Conservation (phyloP, 768 basidiomycete species). For the Exsudoporus frostii region DNA sequence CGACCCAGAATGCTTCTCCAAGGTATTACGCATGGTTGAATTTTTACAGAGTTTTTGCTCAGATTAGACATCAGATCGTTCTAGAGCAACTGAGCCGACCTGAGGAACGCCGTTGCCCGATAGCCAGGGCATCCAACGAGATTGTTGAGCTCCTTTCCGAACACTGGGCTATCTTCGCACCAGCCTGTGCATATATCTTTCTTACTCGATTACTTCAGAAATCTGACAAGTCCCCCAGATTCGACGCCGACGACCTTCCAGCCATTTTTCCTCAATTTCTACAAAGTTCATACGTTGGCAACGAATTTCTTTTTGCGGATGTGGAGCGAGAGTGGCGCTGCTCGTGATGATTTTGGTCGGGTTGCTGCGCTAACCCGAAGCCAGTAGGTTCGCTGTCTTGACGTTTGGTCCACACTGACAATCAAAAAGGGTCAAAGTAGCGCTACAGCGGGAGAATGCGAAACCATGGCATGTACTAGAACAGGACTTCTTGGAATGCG, state of each 20-base stretch:
- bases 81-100: conserved; percentile 78
- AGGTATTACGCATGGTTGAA: conserved; percentile 39
- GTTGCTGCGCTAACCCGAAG: conserved; percentile 75
- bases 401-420: not conserved
- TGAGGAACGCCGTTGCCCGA: conserved; percentile 71
- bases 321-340: conserved; percentile 87
- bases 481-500: conserved; percentile 72
- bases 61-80: conserved; percentile 50
- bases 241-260: conserved; percentile 79
- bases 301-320: conserved; percentile 87
- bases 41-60: not conserved
- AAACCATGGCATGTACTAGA: conserved; percentile 85
- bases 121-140: conserved; percentile 81
- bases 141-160: conserved; percentile 81
- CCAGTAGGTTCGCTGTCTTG: conserved; percentile 56
- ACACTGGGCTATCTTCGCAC: conserved; percentile 82
- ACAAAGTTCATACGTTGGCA: conserved; percentile 75
- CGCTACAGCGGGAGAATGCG: conserved; percentile 67
- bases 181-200: conserved; percentile 59
- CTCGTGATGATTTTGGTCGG: conserved; percentile 70
- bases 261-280: conserved; percentile 85
- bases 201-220: not conserved
- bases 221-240: conserved; percentile 36
- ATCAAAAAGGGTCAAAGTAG: conserved; percentile 63
- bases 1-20: conserved; percentile 71